Evolutionary conservation across 768 basidiomycete species (phyloP).

Genomic region (Phallus indusiatus): DNA sequence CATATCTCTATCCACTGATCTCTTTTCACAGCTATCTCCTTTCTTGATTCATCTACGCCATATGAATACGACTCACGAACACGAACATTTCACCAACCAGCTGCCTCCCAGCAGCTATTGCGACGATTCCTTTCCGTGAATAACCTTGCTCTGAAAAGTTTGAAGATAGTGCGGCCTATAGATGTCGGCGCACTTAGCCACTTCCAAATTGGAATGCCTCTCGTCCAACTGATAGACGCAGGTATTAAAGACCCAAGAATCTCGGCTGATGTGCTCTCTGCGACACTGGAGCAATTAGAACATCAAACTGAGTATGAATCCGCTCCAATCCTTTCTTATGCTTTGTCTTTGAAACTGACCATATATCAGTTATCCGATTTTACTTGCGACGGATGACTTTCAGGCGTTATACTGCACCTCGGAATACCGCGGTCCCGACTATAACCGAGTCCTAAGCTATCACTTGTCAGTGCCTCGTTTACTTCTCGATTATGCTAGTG

Average conservation of each 20-base stretch:
- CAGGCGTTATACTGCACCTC: constrained; percentile 68
- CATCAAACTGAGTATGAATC: constrained; percentile 49
- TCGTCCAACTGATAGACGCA: constrained; percentile 48
- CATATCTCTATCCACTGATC: constrained; percentile 21
- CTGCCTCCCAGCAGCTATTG: constrained; percentile 52
- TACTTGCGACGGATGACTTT: constrained; percentile 83
- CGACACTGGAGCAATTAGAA: constrained; percentile 52
- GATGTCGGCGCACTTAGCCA: constrained; percentile 37
- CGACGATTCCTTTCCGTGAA: constrained; percentile 57
- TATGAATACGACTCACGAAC: constrained; percentile 70
- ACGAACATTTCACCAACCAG: constrained; percentile 67
- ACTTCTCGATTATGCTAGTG: constrained; percentile 71
- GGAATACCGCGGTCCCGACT: constrained; percentile 66
- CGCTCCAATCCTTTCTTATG: background rate
- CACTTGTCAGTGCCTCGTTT: constrained; percentile 73
- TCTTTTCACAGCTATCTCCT: constrained; percentile 31
- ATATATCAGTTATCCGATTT: constrained; percentile 52
- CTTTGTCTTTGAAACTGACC: background rate
- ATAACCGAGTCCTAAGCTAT: constrained; percentile 56
- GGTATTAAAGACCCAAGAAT: constrained; percentile 43
- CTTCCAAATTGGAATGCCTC: constrained; percentile 37
- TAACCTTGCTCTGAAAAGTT: constrained; percentile 25
- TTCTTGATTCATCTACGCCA: constrained; percentile 67
- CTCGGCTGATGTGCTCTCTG: constrained; percentile 48
- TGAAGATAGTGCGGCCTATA: constrained; percentile 34